Base-by-base conservation (phyloP, 495 filamentous ascomycete genomes). In the Gamarada debralockiae region DNA sequence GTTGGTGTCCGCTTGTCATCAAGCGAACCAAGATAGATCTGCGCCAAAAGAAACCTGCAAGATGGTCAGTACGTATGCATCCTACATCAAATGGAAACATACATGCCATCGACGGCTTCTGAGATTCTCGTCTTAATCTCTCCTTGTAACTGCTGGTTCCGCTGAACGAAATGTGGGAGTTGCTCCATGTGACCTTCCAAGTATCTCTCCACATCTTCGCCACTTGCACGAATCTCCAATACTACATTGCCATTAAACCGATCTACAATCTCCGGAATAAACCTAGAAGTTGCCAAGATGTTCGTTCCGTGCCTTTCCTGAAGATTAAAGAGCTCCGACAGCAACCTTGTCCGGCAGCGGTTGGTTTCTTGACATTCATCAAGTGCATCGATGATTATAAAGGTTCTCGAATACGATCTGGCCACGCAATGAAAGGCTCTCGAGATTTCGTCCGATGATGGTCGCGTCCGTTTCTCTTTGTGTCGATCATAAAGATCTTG, bases 311-410 rank as follows among this genome's bases (percentile, higher is more conserved):
- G 42, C 20, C 55, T 55, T 0, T 46, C 53, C 21, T 71, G 68
- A 17, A 74, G 47, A 7, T 48, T 55, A 24, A 62, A 63, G n/a
- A 74, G 48, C 18, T 59, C 57, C 15, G 50, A 55, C 13, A 73
- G 50, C 50, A 73, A 57, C n/a, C 36, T 25, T 22, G 56, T 54
- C 36, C 61, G 59, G 52, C 62, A 58, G 22, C 60, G 63, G 53
- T 68, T 54, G 27, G 61, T 34, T 17, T 41, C 51, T 43, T 38
- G 38, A 45, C 66, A 70, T 55, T 77, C 73, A 53, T 77, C 73
- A 4, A 77, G 57, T 31, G 73, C 74, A 50, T 78, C 74, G 10
- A 78, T 50, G 17, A 80, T 53, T 36, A 79, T 58, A 50, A 70
- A 73, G 14, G 65, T 54, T 38, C 43, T 59, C 8, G 62, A 60